Base-by-base conservation (phyloP, 805 yeast species). In the Komagataella pseudopastoris region DNA sequence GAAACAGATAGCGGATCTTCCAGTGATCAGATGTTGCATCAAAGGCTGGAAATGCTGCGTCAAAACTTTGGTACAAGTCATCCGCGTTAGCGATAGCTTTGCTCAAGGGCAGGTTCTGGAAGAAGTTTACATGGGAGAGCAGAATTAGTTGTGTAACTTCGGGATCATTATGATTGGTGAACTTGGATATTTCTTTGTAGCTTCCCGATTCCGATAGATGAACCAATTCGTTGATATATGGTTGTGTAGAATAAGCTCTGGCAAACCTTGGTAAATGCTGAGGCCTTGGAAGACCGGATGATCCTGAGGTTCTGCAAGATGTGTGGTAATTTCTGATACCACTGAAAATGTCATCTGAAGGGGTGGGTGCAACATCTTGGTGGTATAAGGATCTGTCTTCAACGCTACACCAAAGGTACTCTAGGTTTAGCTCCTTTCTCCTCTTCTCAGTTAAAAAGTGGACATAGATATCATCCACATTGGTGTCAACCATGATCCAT, bases 401-500 rank as follows among this genome's bases (percentile, higher is more conserved):
- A 20, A 67, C 66, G 12, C 67, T 65, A 30, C 75, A 71, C 83
- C 88, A 88, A 46, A 88, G 60, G 22, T 74, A 70, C 62, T 88
- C 96, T 60, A 90, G 71, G 59, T 86, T 80, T 56, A 91, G 67
- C 53, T 77, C 81, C 16, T 64, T 62, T 53, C 97, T 72, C 63
- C 91, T 77, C 45, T 80, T 81, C 4, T 73, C 71, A 0, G 96
- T 87, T 59, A 90, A 66, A 16, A 90, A 65, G 64, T 90, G 96
- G 36, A 90, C 74, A 51, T 72, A 76, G 3, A 88, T 75, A 44
- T 79, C 78, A 54, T 82, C 84, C 2, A 77, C 65, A 23, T 73
- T 70, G 49, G 88, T 76, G 58, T 88, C 88, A 49, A 89, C 70
- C 76, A 87, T 79, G 20, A 87, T 80, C 98, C 98, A 90, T 23